Percentiles rank a stretch among this genome's conserved stretches.
phyloP scores from a whole-genome alignment of 768 basidiomycete species.

The Termitomyces sp. region DNA sequence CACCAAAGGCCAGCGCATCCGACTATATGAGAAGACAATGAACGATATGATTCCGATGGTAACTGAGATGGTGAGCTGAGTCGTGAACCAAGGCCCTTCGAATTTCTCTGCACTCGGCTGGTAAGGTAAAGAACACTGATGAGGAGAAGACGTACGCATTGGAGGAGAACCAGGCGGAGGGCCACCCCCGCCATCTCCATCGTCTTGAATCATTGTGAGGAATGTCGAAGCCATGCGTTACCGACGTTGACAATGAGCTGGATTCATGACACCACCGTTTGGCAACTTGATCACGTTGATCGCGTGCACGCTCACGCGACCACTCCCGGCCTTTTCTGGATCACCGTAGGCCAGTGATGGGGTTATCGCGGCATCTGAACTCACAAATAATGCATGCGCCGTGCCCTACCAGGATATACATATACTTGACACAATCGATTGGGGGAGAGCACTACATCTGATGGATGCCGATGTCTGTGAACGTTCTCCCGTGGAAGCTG shows the following conservation, averaged over 20 bases:
- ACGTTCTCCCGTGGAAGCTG: neutral
- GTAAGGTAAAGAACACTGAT: neutral
- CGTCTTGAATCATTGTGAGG: conserved; percentile 19
- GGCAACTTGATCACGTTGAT: neutral
- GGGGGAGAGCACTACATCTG: neutral
- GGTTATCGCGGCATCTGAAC: neutral
- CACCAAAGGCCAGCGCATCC: conserved; percentile 84
- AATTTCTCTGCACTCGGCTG: conserved; percentile 55
- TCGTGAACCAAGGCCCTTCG: conserved; percentile 94
- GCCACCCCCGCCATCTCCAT: conserved; percentile 36
- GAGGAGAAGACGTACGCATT: conserved; percentile 19
- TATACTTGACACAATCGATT: neutral
- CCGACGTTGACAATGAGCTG: neutral
- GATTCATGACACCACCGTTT: conserved; percentile 5
- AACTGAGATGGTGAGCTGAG: conserved; percentile 78
- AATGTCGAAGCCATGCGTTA: conserved; percentile 19
- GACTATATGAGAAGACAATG: conserved; percentile 83
- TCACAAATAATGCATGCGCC: neutral
- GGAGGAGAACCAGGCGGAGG: conserved; percentile 29
- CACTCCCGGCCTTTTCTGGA: too few species aligned
- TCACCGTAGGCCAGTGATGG: neutral
- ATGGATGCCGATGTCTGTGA: neutral
- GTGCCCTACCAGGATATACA: neutral
- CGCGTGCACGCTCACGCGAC: too few species aligned
- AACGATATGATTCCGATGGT: conserved; percentile 79